These are phyloP conservation scores for Isoetes engelmannii DNA, from an alignment of 83 land plant species.

Conservation along the genomic window DNA sequence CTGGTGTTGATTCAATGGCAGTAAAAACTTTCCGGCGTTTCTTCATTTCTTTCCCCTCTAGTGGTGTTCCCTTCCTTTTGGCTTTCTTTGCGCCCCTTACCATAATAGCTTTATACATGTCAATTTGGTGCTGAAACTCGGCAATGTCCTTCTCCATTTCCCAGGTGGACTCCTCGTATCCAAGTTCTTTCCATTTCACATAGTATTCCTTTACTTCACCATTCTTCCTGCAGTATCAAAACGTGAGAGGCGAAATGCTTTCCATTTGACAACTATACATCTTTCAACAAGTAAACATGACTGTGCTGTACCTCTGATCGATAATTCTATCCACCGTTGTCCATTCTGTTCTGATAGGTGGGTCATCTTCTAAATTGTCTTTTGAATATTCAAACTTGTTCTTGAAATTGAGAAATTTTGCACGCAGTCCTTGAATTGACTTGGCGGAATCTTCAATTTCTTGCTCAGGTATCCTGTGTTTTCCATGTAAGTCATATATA, in stretches of 20 bases:
- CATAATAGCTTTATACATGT: constrained; percentile 52
- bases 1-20: constrained; percentile 70
- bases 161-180: constrained; percentile 92
- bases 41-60: constrained; percentile 47
- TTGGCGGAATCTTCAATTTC: constrained; percentile 69
- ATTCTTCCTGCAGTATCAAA: constrained; percentile 37
- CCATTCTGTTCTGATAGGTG: constrained; percentile 93
- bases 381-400: constrained; percentile 54
- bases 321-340: constrained; percentile 90
- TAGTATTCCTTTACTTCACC: constrained; percentile 66
- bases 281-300: neutral
- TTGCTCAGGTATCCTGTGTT: constrained; percentile 64
- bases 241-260: neutral
- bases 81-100: constrained; percentile 27
- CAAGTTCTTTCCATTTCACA: constrained; percentile 94
- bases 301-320: constrained; percentile 57
- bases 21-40: constrained; percentile 61
- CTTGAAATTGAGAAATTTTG: constrained; percentile 68
- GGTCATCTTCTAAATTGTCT: constrained; percentile 52
- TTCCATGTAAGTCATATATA: neutral
- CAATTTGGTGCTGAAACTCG: constrained; percentile 74
- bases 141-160: constrained; percentile 83
- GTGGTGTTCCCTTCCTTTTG: constrained; percentile 40
- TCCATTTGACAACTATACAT: neutral
- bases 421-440: constrained; percentile 60